Evolutionary conservation across 495 filamentous ascomycete genomes (phyloP).

Genomic region (Talaromyces nanjingensis): DNA sequence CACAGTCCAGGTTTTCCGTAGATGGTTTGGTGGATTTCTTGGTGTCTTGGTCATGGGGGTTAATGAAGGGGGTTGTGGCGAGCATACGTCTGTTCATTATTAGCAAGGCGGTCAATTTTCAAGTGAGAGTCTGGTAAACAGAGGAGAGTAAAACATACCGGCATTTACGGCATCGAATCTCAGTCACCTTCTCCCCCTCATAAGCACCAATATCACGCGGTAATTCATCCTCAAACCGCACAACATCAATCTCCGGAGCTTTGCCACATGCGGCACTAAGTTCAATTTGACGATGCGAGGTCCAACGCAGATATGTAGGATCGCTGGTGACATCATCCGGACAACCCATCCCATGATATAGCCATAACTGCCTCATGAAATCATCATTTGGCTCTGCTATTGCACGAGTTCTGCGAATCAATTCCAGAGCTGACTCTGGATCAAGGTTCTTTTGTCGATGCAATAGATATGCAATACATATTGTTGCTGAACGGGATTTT

Average conservation of each 20-base stretch:
- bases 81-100: slow-evolving; percentile 44
- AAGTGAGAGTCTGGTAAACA: background rate
- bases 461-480: slow-evolving; percentile 81
- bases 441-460: slow-evolving; percentile 48
- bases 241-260: slow-evolving; percentile 62
- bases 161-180: slow-evolving; percentile 61
- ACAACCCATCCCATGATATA: slow-evolving; percentile 81
- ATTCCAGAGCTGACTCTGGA: slow-evolving; percentile 50
- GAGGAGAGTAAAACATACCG: slow-evolving; percentile 24
- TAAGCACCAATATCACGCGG: slow-evolving; percentile 13
- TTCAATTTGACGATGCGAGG: slow-evolving; percentile 72
- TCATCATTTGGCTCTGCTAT: slow-evolving; percentile 80
- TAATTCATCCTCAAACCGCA: slow-evolving; percentile 81
- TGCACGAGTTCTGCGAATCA: slow-evolving; percentile 58
- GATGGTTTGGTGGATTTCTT: slow-evolving; percentile 9
- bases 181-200: slow-evolving; percentile 24
- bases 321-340: slow-evolving; percentile 62
- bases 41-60: slow-evolving; percentile 40
- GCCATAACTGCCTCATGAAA: slow-evolving; percentile 78
- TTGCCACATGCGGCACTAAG: slow-evolving; percentile 62
- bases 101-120: background rate
- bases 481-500: slow-evolving; percentile 81
- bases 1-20: slow-evolving; percentile 41
- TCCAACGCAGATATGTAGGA: slow-evolving; percentile 79
- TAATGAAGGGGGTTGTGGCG: slow-evolving; percentile 56